Evolutionary conservation across 345 rosid species (phyloP), one percentile per base, ranked within the genome.

Genomic region (Aegle marmelos): DNA sequence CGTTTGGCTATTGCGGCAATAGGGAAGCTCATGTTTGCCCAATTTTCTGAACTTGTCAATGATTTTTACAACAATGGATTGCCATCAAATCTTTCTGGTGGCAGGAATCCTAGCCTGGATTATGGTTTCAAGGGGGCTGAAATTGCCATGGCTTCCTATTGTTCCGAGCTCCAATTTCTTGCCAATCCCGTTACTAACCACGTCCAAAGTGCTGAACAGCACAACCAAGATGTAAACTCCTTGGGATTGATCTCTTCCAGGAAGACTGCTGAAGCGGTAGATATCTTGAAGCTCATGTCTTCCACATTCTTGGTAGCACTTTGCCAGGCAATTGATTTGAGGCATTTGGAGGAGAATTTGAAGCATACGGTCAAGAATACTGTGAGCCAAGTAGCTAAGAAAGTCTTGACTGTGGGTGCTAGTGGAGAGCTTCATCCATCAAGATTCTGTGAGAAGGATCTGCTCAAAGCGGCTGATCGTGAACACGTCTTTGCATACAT

Each of bases 61-160:
- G 96, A 91, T 59, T 89, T 90, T 79, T 90, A 91, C 87, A 91
- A 90, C 91, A 90, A 91, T 28, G 96, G 96, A 9, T 78, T 91
- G 69, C 96, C 94, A 17, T 91, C 96, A 17, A 91, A 91, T 69
- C 84, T 91, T 22, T 82, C 93, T 0, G 94, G 85, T 24, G 89
- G 94, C 14, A 85, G 91, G 73, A 89, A 91, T 73, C 96, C 94
- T 11, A 91, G 96, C 80, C 77, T 91, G 79, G 94, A 91, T 81
- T 91, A 91, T 61, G 94, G 94, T 14, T 90, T 91, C 77, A 90
- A 91, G 80, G 96, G 94, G 5, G 94, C 94, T 36, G 94, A 91
- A 70, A 89, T 91, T 22, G 94, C 96, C 6, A 92, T 90, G 92
- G 94, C 94, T 57, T 85, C 89, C 1, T 88, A 88, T 72, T 88